Percentiles rank a stretch among this genome's conserved stretches.
Conservation (phyloP, 2,329 filamentous ascomycete species). For the Nothomitra cinnamomea region DNA sequence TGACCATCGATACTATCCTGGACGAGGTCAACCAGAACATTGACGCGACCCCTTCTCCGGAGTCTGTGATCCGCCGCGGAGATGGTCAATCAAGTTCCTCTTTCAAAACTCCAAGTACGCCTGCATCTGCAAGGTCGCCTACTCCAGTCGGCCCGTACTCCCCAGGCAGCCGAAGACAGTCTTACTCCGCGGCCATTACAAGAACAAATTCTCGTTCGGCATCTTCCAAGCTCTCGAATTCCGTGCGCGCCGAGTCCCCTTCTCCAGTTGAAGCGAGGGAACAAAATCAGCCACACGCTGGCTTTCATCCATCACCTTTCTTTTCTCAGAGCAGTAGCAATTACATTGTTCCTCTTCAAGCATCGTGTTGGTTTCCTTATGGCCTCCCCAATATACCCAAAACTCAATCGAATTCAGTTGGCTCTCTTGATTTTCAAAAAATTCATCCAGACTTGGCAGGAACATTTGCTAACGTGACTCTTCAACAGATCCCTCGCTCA, state of each 20-base stretch:
- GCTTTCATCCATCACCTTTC: constrained; percentile 16
- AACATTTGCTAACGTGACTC: constrained; percentile 3
- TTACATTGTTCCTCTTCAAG: constrained; percentile 21
- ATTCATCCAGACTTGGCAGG: background rate
- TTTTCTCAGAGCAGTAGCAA: constrained; percentile 20
- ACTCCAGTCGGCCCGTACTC: background rate
- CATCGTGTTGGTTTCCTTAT: constrained; percentile 25
- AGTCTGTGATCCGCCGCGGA: background rate
- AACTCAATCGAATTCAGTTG: constrained; percentile 10
- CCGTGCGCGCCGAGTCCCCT: constrained; percentile 3
- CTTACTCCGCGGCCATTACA: constrained; percentile 7
- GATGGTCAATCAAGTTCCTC: background rate
- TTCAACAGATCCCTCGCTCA: constrained; percentile 37
- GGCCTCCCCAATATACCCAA: background rate
- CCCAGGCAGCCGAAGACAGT: background rate
- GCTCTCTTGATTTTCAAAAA: background rate
- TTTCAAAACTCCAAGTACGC: background rate
- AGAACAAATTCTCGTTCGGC: background rate
- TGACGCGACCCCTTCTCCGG: background rate
- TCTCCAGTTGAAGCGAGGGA: constrained; percentile 8
- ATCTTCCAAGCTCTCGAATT: background rate
- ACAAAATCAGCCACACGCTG: background rate
- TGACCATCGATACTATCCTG: background rate
- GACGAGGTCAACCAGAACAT: background rate
- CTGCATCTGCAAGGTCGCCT: background rate